Conservation (phyloP, 495 filamentous ascomycete species). For the Thermochaetoides thermophila region DNA sequence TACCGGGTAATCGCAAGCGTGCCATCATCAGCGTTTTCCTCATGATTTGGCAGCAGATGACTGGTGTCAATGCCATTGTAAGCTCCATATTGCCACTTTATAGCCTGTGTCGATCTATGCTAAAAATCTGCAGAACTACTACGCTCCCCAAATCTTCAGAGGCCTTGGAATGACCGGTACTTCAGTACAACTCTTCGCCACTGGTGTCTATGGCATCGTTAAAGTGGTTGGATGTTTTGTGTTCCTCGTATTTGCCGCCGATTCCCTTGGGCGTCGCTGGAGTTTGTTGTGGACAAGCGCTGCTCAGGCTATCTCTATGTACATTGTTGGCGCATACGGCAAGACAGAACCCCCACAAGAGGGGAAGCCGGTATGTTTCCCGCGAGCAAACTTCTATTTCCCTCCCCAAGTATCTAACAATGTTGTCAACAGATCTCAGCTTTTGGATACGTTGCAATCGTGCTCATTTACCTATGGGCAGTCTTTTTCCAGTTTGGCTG, state of each 20-base stretch:
- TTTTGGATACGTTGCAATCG: slow-evolving; percentile 48
- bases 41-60: slow-evolving; percentile 63
- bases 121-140: slow-evolving; percentile 42
- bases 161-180: slow-evolving; percentile 40
- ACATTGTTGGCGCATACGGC: slow-evolving; percentile 59
- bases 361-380: slow-evolving; percentile 15
- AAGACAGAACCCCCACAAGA: slow-evolving; percentile 45
- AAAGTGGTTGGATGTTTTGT: slow-evolving; percentile 41
- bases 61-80: slow-evolving; percentile 40
- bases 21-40: slow-evolving; percentile 26
- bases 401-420: no score
- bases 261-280: slow-evolving; percentile 53
- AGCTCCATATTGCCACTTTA: neutral
- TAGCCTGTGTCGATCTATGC: no score
- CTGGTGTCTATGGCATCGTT: slow-evolving; percentile 47
- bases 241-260: slow-evolving; percentile 56
- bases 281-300: slow-evolving; percentile 59
- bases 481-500: slow-evolving; percentile 60
- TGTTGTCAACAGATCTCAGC: slow-evolving; percentile 37
- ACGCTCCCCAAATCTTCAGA: slow-evolving; percentile 57
- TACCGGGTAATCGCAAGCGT: slow-evolving; percentile 38
- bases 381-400: no score
- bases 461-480: slow-evolving; percentile 55
- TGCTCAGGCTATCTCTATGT: slow-evolving; percentile 50
- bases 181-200: slow-evolving; percentile 40